Percentiles rank a stretch among this genome's conserved stretches.
Evolutionary conservation across 2,329 filamentous ascomycete species (phyloP).

Genomic region (Fusarium pseudonygamai): DNA sequence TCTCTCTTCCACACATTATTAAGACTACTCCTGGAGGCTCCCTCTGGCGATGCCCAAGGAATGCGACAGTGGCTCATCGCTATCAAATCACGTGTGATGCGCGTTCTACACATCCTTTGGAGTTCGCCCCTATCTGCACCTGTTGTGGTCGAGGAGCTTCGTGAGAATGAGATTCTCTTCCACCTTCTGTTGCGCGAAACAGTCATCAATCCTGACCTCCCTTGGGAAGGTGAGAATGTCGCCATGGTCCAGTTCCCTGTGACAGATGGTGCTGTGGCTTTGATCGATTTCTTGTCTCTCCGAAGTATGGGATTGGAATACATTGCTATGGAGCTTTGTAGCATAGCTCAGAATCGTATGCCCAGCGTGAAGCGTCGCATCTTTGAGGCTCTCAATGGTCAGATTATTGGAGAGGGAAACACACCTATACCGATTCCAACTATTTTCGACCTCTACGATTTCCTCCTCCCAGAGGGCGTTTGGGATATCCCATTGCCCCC

Average conservation of each 20-base stretch:
- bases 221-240: conserved; percentile 77
- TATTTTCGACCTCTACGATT: conserved; percentile 94
- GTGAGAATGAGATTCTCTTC: conserved; percentile 82
- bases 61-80: conserved; percentile 75
- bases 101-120: conserved; percentile 84
- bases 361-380: conserved; percentile 76
- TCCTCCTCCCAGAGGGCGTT: conserved; percentile 67
- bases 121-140: conserved; percentile 79
- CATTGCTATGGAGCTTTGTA: conserved; percentile 83
- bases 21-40: conserved; percentile 74
- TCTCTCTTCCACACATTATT: conserved; percentile 89
- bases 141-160: conserved; percentile 81
- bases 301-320: conserved; percentile 86
- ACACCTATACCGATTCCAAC: conserved; percentile 75
- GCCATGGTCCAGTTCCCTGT: conserved; percentile 73
- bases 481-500: conserved; percentile 63
- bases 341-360: conserved; percentile 74
- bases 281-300: conserved; percentile 80
- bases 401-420: conserved; percentile 72
- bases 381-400: conserved; percentile 80
- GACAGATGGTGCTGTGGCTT: conserved; percentile 71
- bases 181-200: conserved; percentile 77
- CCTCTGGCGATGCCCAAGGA: conserved; percentile 67
- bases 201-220: conserved; percentile 72
- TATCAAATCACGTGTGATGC: conserved; percentile 74